phyloP scores from a whole-genome alignment of 805 yeast genomes.

The Saccharomycopsis amapae region DNA sequence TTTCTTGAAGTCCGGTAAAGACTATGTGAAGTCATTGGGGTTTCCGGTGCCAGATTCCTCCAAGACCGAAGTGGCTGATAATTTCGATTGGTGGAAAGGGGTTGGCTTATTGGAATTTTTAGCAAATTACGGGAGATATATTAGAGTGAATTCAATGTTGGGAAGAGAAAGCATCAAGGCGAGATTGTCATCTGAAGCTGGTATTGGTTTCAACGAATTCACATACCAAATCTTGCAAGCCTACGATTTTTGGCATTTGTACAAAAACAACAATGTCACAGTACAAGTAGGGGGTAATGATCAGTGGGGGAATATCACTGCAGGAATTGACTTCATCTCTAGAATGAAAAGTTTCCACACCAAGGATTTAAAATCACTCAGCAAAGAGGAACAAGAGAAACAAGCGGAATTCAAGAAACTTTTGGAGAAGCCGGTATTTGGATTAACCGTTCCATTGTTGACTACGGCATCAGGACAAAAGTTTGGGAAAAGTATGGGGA shows the following conservation, averaged over 20 bases:
- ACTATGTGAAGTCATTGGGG: conserved; percentile 50
- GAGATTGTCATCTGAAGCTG: conserved; percentile 59
- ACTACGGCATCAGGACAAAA: conserved; percentile 87
- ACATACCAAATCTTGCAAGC: conserved; percentile 91
- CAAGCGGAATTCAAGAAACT: conserved; percentile 20
- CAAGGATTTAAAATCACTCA: conserved; percentile 14
- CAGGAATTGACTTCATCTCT: conserved; percentile 83
- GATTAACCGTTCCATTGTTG: conserved; percentile 83
- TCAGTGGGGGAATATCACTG: conserved; percentile 97
- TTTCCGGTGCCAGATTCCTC: conserved; percentile 9
- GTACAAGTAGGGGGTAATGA: conserved; percentile 94
- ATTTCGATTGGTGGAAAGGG: conserved; percentile 80
- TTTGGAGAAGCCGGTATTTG: conserved; percentile 41
- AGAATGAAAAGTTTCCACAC: conserved; percentile 36
- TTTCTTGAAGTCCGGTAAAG: conserved; percentile 56
- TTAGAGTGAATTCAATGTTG: conserved; percentile 81
- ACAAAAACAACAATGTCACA: conserved; percentile 47
- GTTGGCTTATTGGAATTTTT: conserved; percentile 72
- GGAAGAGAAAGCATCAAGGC: conserved; percentile 81
- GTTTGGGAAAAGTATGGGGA: conserved; percentile 96
- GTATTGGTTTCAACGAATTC: conserved; percentile 91
- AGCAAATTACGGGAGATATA: conserved; percentile 65
- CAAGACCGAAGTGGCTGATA: conserved; percentile 43
- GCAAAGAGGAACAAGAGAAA: conserved; percentile 2
- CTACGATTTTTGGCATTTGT: conserved; percentile 82